Evolutionary conservation across 352 stramenopile genomes (phyloP).

Genomic region (Globisporangium cylindrosporum): DNA sequence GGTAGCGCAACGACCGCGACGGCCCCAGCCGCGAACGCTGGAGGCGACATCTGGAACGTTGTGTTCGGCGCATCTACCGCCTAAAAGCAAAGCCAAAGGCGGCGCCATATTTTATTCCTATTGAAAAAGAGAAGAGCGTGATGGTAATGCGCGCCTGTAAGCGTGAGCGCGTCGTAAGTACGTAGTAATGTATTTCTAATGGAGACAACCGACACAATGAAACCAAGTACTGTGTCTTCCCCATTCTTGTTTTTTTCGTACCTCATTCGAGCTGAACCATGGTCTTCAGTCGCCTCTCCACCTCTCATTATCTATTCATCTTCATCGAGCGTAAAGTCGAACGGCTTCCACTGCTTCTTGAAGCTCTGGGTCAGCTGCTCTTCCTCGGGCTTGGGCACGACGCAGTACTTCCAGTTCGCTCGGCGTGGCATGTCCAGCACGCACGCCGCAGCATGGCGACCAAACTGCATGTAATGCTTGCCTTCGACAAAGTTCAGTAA

Average conservation of each 20-base stretch:
- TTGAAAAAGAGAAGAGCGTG: neutral
- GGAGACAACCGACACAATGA: neutral
- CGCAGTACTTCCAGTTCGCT: constrained; percentile 83
- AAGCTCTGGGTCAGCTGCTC: constrained; percentile 63
- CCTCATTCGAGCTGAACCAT: neutral
- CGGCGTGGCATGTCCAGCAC: constrained; percentile 62
- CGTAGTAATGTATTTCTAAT: neutral
- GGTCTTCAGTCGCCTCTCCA: neutral
- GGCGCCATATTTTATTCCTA: neutral
- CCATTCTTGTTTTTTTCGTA: neutral
- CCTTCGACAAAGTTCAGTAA: constrained; percentile 65
- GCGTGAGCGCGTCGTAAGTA: neutral
- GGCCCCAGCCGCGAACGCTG: constrained; percentile 11
- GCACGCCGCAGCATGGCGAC: constrained; percentile 56
- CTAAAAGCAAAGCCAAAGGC: neutral
- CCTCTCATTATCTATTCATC: constrained; percentile 15
- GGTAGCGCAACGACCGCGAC: neutral
- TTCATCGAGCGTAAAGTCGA: constrained; percentile 64
- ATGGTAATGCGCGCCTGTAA: neutral
- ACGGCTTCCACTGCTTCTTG: constrained; percentile 61
- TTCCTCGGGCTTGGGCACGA: constrained; percentile 71
- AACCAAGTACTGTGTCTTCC: neutral
- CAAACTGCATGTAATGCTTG: constrained; percentile 86
- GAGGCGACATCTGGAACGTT: constrained; percentile 51
- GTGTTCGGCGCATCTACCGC: constrained; percentile 28